Base-by-base conservation (phyloP, 345 rosid species). In the Cardamine occulta region DNA sequence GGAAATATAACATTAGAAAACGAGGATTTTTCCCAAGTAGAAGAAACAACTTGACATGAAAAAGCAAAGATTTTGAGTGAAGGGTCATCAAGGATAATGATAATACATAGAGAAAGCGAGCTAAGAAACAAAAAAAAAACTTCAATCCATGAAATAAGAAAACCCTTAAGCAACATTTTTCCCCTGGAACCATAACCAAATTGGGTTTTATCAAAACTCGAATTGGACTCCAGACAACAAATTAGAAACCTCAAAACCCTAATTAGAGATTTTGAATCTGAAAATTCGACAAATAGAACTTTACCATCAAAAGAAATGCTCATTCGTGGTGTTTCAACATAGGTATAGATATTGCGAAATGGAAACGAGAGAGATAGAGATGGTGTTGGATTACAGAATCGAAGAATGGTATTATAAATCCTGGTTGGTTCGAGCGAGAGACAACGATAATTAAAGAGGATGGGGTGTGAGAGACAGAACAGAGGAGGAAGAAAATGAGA, bases 31-130 rank as follows among this genome's bases (percentile, higher is more conserved):
- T 23, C 17, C 69, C 66, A 34, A 44, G 63, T 60, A 59, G 26
- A 49, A 64, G 53, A 73, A 74, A 61, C 72, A 76, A 67, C 49
- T 59, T 70, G 39, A 60, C 65, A 35, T 29, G 23, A 19, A 52
- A 60, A 42, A 24, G 4, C 9, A 39, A 82, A 81, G 62, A 75
- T 58, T 79, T 63, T 9, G 82, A 77, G 82, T 82, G 61, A 82
- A 83, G 84, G 72, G 64, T 70, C 55, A 24, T 69, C 82, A 80
- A 82, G 4, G 49, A 47, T 62, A 69, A 62, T 53, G 80, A 17
- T 21, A 14, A 64, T 15, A 28, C 31, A 29, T 48, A 18, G 42
- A 18, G 4, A n/a, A 2, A 29, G 49, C 3, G 12, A 65, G 29
- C 12, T 1, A 69, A 26, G 76, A 63, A 53, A 26, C 2, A 26